A percentile compares a stretch with the other conserved stretches of the same genome.
These are phyloP conservation scores for Suhomyces choctaworum DNA, from an alignment of 1,139 yeast genomes.

Conservation along the genomic window DNA sequence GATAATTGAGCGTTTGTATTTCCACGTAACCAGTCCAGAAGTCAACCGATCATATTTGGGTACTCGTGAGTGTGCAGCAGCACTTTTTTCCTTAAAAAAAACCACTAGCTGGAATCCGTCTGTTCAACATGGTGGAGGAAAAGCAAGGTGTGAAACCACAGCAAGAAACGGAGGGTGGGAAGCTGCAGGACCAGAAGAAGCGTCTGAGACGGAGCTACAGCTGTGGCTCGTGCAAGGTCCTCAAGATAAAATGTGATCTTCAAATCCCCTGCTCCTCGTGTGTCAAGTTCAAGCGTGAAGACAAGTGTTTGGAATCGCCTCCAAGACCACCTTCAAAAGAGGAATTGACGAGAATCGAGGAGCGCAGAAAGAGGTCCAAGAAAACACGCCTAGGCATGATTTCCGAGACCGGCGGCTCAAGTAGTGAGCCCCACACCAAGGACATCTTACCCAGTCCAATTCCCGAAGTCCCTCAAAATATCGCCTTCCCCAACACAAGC, in stretches of 20 bases:
- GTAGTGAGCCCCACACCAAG: too few species aligned
- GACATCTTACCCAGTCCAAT: too few species aligned
- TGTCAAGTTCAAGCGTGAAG: slow-evolving; percentile 40
- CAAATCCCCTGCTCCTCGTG: slow-evolving; percentile 52
- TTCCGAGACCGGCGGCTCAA: slow-evolving; percentile 4
- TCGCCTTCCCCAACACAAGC: too few species aligned
- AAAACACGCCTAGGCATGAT: slow-evolving; percentile 3
- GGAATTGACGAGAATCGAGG: slow-evolving; percentile 21
- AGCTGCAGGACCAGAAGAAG: slow-evolving; percentile 18
- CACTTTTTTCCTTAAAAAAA: too few species aligned
- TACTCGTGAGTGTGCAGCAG: too few species aligned
- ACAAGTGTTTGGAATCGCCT: slow-evolving; percentile 41
- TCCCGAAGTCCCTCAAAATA: too few species aligned
- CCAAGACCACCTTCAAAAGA: slow-evolving; percentile 48
- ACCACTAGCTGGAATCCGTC: too few species aligned
- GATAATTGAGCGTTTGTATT: too few species aligned
- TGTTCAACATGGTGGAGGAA: slow-evolving; percentile 6
- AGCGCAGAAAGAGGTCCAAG: slow-evolving; percentile 18
- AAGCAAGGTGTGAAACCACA: neutral
- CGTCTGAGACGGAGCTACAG: slow-evolving; percentile 52
- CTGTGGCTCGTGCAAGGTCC: slow-evolving; percentile 57
- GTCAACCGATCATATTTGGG: too few species aligned
- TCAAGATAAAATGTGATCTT: slow-evolving; percentile 56
- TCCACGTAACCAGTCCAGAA: too few species aligned
- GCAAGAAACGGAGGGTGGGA: slow-evolving; percentile 1